A percentile compares a stretch with the other conserved stretches of the same genome.
Conservation (phyloP, 768 basidiomycete genomes). For the Lenzites betulinus region DNA sequence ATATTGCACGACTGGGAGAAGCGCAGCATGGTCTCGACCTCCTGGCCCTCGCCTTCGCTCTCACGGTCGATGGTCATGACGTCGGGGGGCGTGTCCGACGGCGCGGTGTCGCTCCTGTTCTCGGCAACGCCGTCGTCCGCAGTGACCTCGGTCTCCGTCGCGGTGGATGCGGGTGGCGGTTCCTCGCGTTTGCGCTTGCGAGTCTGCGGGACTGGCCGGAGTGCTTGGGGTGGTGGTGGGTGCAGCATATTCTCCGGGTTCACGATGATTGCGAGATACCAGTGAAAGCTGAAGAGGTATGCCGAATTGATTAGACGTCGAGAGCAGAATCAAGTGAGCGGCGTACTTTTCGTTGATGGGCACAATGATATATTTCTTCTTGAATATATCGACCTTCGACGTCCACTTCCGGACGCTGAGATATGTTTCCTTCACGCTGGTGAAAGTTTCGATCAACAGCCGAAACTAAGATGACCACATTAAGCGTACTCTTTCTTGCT, state of each 20-base stretch:
- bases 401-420: slow-evolving; percentile 94
- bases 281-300: slow-evolving; percentile 68
- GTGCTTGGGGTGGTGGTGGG: slow-evolving; percentile 39
- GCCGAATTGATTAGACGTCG: neutral
- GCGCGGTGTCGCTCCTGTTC: slow-evolving; percentile 1
- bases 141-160: neutral
- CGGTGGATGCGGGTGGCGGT: neutral
- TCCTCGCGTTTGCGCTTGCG: slow-evolving; percentile 32
- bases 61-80: slow-evolving; percentile 7
- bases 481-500: slow-evolving; percentile 53
- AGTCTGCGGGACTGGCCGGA: slow-evolving; percentile 19
- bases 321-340: neutral
- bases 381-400: slow-evolving; percentile 81
- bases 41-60: slow-evolving; percentile 22
- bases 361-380: slow-evolving; percentile 90
- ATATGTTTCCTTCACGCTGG: slow-evolving; percentile 61
- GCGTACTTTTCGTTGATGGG: slow-evolving; percentile 96
- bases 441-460: slow-evolving; percentile 32
- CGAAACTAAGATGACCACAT: neutral
- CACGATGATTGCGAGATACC: slow-evolving; percentile 95
- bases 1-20: slow-evolving; percentile 15
- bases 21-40: slow-evolving; percentile 22
- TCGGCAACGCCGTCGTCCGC: neutral
- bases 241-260: slow-evolving; percentile 67
- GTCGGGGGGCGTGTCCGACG: neutral